These are phyloP conservation scores for Lasiodiplodia sp. DNA, from an alignment of 2,329 filamentous ascomycete species.

Conservation along the genomic window DNA sequence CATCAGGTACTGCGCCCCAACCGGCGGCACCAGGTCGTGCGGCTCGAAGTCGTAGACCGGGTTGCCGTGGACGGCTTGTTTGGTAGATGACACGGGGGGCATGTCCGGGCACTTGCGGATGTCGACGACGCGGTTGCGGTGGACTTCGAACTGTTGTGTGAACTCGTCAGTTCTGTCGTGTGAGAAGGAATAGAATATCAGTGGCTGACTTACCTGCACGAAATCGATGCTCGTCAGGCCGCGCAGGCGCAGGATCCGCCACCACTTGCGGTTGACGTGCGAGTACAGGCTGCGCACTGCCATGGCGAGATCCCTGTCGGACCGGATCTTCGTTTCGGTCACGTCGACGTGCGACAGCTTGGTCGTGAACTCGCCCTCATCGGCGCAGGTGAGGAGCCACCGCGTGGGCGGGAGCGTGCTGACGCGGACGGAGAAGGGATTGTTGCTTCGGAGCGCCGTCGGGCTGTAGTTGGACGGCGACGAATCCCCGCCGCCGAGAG, in stretches of 20 bases:
- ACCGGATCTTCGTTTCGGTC: constrained; percentile 40
- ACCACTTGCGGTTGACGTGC: constrained; percentile 43
- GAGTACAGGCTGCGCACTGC: constrained; percentile 45
- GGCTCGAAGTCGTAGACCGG: constrained; percentile 47
- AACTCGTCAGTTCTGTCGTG: too few relatives aligned
- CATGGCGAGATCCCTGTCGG: constrained; percentile 47
- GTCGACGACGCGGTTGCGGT: constrained; percentile 50
- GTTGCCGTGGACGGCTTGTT: not conserved
- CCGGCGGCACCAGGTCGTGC: constrained; percentile 47
- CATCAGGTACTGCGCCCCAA: constrained; percentile 47
- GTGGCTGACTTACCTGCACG: constrained; percentile 37
- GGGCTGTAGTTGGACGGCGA: constrained; percentile 37
- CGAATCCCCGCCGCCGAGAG: constrained; percentile 33
- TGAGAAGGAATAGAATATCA: too few relatives aligned
- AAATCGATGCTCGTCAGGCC: constrained; percentile 49
- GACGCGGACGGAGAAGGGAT: constrained; percentile 40
- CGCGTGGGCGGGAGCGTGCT: constrained; percentile 37
- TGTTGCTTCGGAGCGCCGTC: constrained; percentile 35
- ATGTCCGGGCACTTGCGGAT: constrained; percentile 48
- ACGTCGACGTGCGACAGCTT: constrained; percentile 50
- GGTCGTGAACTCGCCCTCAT: constrained; percentile 46
- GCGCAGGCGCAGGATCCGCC: constrained; percentile 42
- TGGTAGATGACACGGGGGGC: constrained; percentile 35
- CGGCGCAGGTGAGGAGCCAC: constrained; percentile 49
- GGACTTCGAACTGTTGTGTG: constrained; percentile 43